Percentiles rank a stretch among this genome's conserved stretches.
Conservation (phyloP, 352 stramenopile species). For the Phytophthora hybrid region DNA sequence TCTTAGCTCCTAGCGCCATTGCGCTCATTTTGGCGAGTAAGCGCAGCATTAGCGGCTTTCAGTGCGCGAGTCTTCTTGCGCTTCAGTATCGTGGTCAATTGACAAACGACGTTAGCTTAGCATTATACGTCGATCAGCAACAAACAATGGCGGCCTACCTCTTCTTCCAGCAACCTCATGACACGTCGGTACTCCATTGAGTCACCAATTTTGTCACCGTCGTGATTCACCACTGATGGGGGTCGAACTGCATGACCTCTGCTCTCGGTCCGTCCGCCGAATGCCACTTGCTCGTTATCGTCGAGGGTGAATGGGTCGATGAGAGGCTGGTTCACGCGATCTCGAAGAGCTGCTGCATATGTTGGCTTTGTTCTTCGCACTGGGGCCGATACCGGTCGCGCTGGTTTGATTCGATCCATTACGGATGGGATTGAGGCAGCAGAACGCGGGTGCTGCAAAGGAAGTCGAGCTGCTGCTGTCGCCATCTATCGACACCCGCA, state of each 20-base stretch:
- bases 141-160: constrained; percentile 32
- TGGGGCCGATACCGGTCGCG: constrained; percentile 74
- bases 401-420: constrained; percentile 22
- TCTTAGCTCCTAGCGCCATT: constrained; percentile 10
- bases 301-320: constrained; percentile 16
- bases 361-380: constrained; percentile 62
- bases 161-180: constrained; percentile 41
- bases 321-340: constrained; percentile 48
- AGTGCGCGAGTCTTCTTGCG: constrained; percentile 57
- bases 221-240: not conserved
- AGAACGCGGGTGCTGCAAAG: constrained; percentile 20
- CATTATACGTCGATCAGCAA: not conserved
- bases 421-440: constrained; percentile 3
- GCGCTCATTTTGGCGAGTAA: constrained; percentile 47
- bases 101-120: not conserved
- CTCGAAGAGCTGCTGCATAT: constrained; percentile 65
- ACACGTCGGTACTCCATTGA: constrained; percentile 26
- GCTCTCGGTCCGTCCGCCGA: constrained; percentile 10
- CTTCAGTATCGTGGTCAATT: constrained; percentile 21
- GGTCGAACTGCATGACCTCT: not conserved
- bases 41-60: constrained; percentile 49
- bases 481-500: constrained; percentile 47
- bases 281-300: constrained; percentile 7
- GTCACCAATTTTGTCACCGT: constrained; percentile 9
- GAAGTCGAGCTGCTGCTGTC: constrained; percentile 40